A percentile compares a stretch with the other conserved stretches of the same genome.
phyloP scores from a whole-genome alignment of 1,284 basidiomycete species.

The Tilletiopsis washingtonensis region DNA sequence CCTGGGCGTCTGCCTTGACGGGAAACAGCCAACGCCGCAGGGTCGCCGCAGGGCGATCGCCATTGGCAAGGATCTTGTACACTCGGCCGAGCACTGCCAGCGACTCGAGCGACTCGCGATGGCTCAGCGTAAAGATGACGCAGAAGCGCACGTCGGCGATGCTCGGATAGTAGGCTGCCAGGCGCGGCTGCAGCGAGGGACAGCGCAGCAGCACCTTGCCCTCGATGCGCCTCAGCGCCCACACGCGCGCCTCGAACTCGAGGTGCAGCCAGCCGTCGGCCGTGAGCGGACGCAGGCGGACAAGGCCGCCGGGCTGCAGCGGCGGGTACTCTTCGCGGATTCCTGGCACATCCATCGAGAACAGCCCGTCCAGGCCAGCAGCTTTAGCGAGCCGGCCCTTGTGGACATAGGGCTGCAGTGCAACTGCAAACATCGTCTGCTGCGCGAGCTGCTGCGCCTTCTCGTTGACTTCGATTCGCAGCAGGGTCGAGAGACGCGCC shows the following conservation, averaged over 20 bases:
- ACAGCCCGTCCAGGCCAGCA: neutral
- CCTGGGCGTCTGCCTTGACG: neutral
- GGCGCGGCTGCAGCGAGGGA: no score
- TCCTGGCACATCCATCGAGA: constrained; percentile 3
- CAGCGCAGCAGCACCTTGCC: constrained; percentile 4
- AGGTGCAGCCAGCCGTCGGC: constrained; percentile 4
- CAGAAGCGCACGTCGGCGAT: no score
- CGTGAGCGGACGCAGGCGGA: constrained; percentile 3
- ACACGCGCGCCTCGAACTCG: constrained; percentile 3
- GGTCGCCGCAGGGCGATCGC: neutral
- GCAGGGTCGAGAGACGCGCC: neutral
- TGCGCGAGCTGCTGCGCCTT: neutral
- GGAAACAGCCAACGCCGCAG: constrained; percentile 8
- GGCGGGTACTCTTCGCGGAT: constrained; percentile 9
- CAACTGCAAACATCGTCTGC: neutral
- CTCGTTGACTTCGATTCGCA: neutral
- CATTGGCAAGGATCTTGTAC: neutral
- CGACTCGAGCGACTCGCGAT: no score
- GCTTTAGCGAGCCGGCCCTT: neutral
- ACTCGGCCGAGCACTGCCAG: neutral
- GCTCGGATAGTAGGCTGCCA: no score
- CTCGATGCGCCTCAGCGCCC: neutral
- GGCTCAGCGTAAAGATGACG: constrained; percentile 1
- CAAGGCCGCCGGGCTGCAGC: constrained; percentile 1
- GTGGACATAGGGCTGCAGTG: no score